Conservation (phyloP, 768 basidiomycete genomes). For the Suillus decipiens region DNA sequence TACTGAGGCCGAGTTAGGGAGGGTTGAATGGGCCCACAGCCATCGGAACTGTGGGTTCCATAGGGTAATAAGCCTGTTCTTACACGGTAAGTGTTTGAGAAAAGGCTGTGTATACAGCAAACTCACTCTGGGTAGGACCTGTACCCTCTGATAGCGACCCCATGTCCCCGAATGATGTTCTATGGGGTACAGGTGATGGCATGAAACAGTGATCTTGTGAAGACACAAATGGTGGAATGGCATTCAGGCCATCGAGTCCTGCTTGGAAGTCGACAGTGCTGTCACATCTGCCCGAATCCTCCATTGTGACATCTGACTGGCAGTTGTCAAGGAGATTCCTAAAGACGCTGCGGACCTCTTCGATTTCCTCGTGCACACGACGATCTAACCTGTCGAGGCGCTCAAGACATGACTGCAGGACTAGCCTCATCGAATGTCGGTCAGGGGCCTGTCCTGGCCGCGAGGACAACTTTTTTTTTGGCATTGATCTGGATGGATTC, state of each 20-base stretch:
- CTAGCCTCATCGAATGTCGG: neutral
- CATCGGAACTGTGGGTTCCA: no score
- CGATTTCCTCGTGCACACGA: neutral
- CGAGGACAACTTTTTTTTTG: neutral
- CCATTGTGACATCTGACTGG: neutral
- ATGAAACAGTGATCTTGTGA: no score
- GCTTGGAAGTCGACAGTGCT: neutral
- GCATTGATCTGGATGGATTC: neutral
- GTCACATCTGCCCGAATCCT: neutral
- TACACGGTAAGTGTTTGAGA: neutral
- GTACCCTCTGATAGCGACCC: neutral
- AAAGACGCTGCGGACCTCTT: neutral
- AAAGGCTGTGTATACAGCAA: neutral
- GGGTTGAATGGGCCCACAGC: neutral
- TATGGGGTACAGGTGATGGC: neutral
- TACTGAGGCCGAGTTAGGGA: neutral
- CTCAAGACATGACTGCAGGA: neutral
- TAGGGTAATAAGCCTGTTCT: no score
- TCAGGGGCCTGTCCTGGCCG: neutral
- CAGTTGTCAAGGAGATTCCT: neutral
- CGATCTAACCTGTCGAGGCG: neutral
- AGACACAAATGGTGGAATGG: neutral
- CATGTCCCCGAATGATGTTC: neutral
- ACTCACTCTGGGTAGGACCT: neutral
- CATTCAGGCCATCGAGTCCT: neutral